phyloP scores from a whole-genome alignment of 2,329 filamentous ascomycete genomes.

The Zasmidium angulare region DNA sequence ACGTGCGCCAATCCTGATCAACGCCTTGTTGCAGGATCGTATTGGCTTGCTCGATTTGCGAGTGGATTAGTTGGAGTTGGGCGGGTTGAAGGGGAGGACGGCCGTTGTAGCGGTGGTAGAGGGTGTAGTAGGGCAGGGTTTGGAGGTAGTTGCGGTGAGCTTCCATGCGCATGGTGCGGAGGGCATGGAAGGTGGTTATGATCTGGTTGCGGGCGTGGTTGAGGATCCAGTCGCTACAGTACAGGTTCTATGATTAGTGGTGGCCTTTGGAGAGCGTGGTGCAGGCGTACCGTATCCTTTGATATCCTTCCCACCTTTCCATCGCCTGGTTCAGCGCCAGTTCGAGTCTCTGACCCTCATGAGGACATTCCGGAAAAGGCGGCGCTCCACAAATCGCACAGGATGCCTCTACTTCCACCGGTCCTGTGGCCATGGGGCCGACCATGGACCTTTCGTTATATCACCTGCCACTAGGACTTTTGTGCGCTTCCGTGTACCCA shows the following conservation, averaged over 20 bases:
- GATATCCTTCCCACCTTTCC: constrained; percentile 30
- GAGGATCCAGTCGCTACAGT: constrained; percentile 47
- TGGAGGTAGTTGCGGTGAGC: constrained; percentile 45
- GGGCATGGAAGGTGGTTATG: constrained; percentile 43
- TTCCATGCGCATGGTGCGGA: constrained; percentile 41
- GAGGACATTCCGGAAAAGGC: constrained; percentile 33
- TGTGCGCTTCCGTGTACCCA: constrained; percentile 4
- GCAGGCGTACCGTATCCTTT: constrained; percentile 32
- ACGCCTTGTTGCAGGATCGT: constrained; percentile 69
- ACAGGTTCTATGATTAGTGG: neutral
- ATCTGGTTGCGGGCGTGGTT: constrained; percentile 47
- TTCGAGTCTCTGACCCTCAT: constrained; percentile 35
- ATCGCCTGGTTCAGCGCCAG: constrained; percentile 34
- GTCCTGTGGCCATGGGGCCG: constrained; percentile 18
- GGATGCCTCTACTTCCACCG: constrained; percentile 29
- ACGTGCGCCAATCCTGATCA: constrained; percentile 75
- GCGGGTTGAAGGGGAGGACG: constrained; percentile 44
- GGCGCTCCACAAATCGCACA: constrained; percentile 39
- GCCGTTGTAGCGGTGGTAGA: constrained; percentile 48
- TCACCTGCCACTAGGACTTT: neutral
- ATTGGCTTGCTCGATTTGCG: constrained; percentile 64
- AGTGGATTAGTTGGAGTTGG: constrained; percentile 42
- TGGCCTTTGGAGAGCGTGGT: neutral
- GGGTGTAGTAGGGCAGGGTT: constrained; percentile 46
- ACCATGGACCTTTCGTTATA: constrained; percentile 19